Percentiles rank a stretch among this genome's conserved stretches.
Conservation (phyloP, 371 early-diverging fungal genomes). For the Neoconidiobolus thromboides region DNA sequence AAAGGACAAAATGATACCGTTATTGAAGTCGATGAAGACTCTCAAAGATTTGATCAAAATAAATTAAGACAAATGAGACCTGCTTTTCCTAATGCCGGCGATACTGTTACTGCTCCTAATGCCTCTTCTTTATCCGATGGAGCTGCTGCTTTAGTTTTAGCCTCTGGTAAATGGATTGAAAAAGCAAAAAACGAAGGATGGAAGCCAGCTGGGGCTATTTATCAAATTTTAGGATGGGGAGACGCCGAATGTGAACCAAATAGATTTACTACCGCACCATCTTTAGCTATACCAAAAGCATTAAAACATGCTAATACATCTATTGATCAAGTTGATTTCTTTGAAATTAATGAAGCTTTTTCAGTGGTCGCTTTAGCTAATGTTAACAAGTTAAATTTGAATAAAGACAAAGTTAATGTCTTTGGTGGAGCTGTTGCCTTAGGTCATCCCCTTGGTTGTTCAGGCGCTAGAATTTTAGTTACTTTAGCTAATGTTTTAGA, state of each 20-base stretch:
- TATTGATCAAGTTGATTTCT: conserved; percentile 50
- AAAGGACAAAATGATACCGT: conserved; percentile 35
- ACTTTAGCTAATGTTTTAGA: conserved; percentile 61
- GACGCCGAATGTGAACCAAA: conserved; percentile 45
- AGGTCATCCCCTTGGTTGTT: conserved; percentile 95
- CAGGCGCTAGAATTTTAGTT: conserved; percentile 83
- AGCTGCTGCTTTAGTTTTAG: conserved; percentile 83
- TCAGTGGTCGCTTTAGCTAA: conserved; percentile 88
- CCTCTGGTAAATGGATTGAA: conserved; percentile 30
- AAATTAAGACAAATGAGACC: conserved; percentile 78
- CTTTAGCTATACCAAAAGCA: conserved; percentile 84
- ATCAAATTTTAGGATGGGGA: conserved; percentile 21
- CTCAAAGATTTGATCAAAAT: conserved; percentile 29
- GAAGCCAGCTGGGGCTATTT: conserved; percentile 19
- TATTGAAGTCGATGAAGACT: conserved; percentile 71
- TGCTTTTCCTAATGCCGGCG: conserved; percentile 64
- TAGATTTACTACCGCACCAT: conserved; percentile 86
- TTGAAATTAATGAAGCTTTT: conserved; percentile 98
- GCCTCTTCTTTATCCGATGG: conserved; percentile 89
- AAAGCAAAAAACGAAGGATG: conserved; percentile 12
- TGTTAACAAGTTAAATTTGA: conserved; percentile 51
- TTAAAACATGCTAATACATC: conserved; percentile 50
- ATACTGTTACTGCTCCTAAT: conserved; percentile 92
- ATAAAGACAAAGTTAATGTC: conserved; percentile 63
- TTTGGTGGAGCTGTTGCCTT: conserved; percentile 94